These are phyloP conservation scores for Penicillium taxi DNA, from an alignment of 495 filamentous ascomycete genomes.

Conservation along the genomic window DNA sequence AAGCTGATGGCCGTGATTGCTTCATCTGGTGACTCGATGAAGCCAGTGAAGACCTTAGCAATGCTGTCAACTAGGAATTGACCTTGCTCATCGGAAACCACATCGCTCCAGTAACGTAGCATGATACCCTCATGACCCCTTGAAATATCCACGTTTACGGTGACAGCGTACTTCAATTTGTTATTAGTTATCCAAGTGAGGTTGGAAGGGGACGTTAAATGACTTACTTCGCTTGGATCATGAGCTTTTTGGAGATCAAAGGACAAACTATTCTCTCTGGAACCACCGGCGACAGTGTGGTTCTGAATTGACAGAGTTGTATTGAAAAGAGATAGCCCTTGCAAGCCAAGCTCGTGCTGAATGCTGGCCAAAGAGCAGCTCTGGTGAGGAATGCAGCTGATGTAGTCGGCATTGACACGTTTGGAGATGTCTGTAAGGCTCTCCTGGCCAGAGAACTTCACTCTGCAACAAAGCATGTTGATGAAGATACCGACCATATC, in stretches of 20 bases:
- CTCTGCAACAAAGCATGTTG: constrained; percentile 49
- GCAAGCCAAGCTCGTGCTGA: constrained; percentile 46
- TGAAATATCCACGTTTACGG: constrained; percentile 40
- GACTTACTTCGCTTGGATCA: constrained; percentile 42
- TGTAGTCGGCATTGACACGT: constrained; percentile 42
- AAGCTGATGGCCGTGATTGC: constrained; percentile 20
- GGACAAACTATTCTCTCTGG: constrained; percentile 27
- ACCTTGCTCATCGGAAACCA: constrained; percentile 35
- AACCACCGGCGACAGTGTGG: constrained; percentile 24
- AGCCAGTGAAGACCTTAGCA: constrained; percentile 27
- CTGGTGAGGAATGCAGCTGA: constrained; percentile 42
- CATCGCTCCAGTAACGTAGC: constrained; percentile 42
- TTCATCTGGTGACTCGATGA: constrained; percentile 22
- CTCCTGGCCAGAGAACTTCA: constrained; percentile 26
- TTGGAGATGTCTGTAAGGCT: constrained; percentile 35
- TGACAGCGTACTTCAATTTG: constrained; percentile 34
- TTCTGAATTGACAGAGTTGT: constrained; percentile 51
- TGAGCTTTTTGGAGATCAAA: constrained; percentile 36
- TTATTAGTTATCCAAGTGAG: not conserved
- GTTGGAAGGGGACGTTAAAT: not conserved
- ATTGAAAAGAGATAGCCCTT: constrained; percentile 47
- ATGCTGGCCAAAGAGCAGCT: constrained; percentile 47
- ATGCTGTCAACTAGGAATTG: constrained; percentile 24
- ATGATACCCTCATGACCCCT: constrained; percentile 38
- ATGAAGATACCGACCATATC: constrained; percentile 50